Evolutionary conservation across 257 asterid genomes (phyloP), one percentile per base, ranked within the genome.

Genomic region (Gardenia jasminoides): DNA sequence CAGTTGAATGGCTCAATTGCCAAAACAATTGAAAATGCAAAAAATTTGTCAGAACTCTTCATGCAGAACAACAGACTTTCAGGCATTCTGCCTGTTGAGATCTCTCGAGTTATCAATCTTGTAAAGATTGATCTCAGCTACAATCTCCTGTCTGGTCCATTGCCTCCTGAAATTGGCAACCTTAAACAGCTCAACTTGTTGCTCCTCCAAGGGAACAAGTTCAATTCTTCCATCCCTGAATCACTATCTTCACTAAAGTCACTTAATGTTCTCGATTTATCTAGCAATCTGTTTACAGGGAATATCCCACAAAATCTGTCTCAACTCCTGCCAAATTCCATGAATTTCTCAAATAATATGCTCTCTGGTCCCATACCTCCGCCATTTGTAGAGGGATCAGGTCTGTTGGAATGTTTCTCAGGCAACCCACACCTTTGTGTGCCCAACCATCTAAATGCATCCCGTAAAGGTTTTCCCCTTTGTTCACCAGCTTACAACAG

Each of bases 341-440:
- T 95, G 80, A 92, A 95, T 81, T 91, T 95, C 66, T 95, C 99
- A 22, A 80, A 89, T 85, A 95, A 95, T 62, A 79, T 80, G 33
- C 94, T 95, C 52, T 86, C 97, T 0, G 99, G 99, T 65, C 85
- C 89, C 7, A 88, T 93, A n/a, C 99, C 99, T 15, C n/a, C 75
- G 22, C 13, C 86, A 20, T 95, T 93, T 74, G 15, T 90, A 24
- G 85, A 81, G 72, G 96, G 89, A 17, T 20, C 69, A 64, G 98
- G 97, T 20, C 75, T 91, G 78, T 66, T 93, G 78, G 97, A 93
- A 86, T 86, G 93, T 78, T 96, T 93, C 76, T 68, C 88, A 6
- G 93, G 91, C 61, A 96, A 96, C 43, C 94, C 94, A 3, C 78
- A 77, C 54, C 94, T 96, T 3, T 93, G 99, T 76, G 33, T 92